Conservation (phyloP, 768 basidiomycete species). For the Auricularia heimuer region DNA sequence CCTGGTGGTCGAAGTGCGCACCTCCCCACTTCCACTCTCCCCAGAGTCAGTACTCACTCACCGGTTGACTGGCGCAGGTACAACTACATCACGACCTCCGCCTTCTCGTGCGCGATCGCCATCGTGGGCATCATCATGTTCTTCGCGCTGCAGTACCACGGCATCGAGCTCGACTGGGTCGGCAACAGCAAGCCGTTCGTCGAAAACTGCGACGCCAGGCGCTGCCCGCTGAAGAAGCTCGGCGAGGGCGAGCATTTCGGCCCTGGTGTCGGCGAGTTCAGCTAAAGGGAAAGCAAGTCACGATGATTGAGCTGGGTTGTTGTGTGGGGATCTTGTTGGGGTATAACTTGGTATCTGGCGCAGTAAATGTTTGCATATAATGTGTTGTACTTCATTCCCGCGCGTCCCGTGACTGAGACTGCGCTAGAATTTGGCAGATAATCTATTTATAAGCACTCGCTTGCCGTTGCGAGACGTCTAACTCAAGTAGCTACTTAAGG, state of each 20-base stretch:
- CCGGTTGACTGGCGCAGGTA: constrained; percentile 14
- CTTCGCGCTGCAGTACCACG: constrained; percentile 23
- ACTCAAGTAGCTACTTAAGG: too few relatives aligned
- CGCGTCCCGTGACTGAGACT: too few relatives aligned
- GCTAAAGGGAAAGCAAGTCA: background rate
- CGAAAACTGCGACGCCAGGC: constrained; percentile 6
- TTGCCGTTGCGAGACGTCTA: too few relatives aligned
- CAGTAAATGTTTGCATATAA: too few relatives aligned
- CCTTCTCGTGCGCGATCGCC: constrained; percentile 25
- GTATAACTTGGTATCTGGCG: too few relatives aligned
- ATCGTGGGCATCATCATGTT: constrained; percentile 28
- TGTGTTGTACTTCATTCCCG: too few relatives aligned
- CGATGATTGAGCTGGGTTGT: too few relatives aligned
- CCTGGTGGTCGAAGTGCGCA: constrained; percentile 18
- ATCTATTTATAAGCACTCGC: too few relatives aligned
- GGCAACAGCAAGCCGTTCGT: constrained; percentile 19
- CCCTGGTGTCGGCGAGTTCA: constrained; percentile 7
- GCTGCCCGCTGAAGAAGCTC: constrained; percentile 13
- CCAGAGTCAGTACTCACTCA: background rate
- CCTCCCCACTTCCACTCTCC: background rate
- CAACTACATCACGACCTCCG: constrained; percentile 26
- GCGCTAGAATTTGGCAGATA: too few relatives aligned
- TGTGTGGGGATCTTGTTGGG: too few relatives aligned
- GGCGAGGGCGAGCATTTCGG: constrained; percentile 16
- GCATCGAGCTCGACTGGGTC: constrained; percentile 20